Conservation (phyloP, 2,329 filamentous ascomycete species). For the Daldinia sp. region DNA sequence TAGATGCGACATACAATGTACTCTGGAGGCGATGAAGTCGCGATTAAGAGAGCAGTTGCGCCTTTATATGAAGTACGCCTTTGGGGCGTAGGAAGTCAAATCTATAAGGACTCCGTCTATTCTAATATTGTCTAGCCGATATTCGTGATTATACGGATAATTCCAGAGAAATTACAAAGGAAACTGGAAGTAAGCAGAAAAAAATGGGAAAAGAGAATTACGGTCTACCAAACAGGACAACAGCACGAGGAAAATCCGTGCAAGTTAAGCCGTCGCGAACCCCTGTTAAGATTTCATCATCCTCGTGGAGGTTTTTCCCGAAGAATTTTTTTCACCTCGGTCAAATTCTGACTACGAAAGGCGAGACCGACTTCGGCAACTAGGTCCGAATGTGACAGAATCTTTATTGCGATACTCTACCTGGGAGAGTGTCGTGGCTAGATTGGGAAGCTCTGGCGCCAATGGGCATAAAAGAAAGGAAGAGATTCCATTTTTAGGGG, state of each 20-base stretch:
- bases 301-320: conserved; percentile 37
- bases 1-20: conserved; percentile 23
- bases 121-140: conserved; percentile 15
- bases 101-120: conserved; percentile 10
- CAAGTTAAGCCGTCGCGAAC: conserved; percentile 26
- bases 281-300: conserved; percentile 35
- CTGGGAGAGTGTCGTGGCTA: conserved; percentile 25
- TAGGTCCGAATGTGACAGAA: conserved; percentile 30
- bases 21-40: conserved; percentile 25
- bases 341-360: conserved; percentile 31
- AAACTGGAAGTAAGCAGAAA: conserved; percentile 15
- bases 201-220: conserved; percentile 21
- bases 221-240: conserved; percentile 15
- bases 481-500: conserved; percentile 34
- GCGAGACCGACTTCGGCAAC: conserved; percentile 32
- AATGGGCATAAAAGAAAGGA: conserved; percentile 28
- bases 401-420: conserved; percentile 28
- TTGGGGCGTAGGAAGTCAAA: conserved; percentile 21
- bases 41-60: conserved; percentile 24
- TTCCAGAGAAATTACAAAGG: conserved; percentile 1
- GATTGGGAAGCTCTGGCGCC: conserved; percentile 36
- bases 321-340: conserved; percentile 33
- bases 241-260: conserved; percentile 23
- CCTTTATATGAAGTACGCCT: conserved; percentile 20
- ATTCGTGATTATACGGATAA: conserved; percentile 7